Conservation (phyloP, 306 rosid genomes). For the Cicer chorassanicum region DNA sequence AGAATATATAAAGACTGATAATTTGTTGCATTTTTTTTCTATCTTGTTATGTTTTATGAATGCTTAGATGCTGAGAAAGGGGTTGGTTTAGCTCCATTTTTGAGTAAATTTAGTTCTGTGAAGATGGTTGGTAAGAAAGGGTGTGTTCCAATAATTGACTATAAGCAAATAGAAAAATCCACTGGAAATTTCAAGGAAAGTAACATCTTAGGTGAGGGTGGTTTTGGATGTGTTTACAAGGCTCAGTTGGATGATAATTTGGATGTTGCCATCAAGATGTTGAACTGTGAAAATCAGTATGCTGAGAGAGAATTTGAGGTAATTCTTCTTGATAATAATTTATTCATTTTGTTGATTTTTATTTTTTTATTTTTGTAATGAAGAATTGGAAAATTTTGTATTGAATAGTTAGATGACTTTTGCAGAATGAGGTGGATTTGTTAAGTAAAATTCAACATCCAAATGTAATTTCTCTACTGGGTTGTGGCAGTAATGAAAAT, state of each 20-base stretch:
- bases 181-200: conserved; percentile 70
- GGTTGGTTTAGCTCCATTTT: conserved; percentile 57
- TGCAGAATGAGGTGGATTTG: conserved; percentile 91
- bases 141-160: conserved; percentile 70
- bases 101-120: conserved; percentile 68
- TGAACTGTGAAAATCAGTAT: conserved; percentile 63
- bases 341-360: not conserved
- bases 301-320: conserved; percentile 89
- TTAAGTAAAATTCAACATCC: conserved; percentile 86
- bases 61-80: conserved; percentile 79
- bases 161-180: conserved; percentile 72
- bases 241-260: conserved; percentile 73
- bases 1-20: not conserved
- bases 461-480: conserved; percentile 77
- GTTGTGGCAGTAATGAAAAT: conserved; percentile 67
- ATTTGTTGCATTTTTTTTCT: conserved; percentile 11
- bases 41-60: conserved; percentile 43
- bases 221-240: conserved; percentile 94
- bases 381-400: not conserved
- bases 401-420: conserved; percentile 47
- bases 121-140: conserved; percentile 70
- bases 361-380: not conserved
- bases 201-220: conserved; percentile 89
- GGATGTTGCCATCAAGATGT: conserved; percentile 81
- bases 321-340: conserved; percentile 28